Base-by-base conservation (phyloP, 1,284 basidiomycete species). In the Malassezia globosa region DNA sequence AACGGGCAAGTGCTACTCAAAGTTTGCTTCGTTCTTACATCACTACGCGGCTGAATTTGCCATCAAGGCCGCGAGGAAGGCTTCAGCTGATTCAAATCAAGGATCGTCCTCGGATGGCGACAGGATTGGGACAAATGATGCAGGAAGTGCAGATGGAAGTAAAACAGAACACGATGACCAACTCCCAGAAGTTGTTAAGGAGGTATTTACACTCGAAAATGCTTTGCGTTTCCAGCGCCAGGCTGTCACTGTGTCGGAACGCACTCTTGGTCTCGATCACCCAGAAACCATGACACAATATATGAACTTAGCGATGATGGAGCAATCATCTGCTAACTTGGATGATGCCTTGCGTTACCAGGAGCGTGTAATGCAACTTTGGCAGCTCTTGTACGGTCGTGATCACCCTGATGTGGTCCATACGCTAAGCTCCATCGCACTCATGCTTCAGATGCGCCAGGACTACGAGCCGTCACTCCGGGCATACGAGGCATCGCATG, bases 271-370 rank as follows among this genome's bases (percentile, higher is more conserved):
- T 41, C 62, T 79, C 26, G 78, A 78, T 63, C 73, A 75, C 55
- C 71, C 73, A 37, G 77, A 78, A 56, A 78, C 78, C 8, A 72
- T 77, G 27, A 72, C 73, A 37, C 77, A 77, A 66, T 79, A 79
- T 73, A 74, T 76, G 64, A 76, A 78, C 60, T 66, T 80, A n/a
- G 77, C 77, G 10, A 75, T 78, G 61, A 66, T 79, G 42, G 75
- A 76, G 59, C 77, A 51, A 72, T 76, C 61, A 62, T 74, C 49
- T 69, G 76, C 60, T 45, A 63, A 69, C 48, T 49, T 55, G 8
- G 64, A 73, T 36, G 68, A 73, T 25, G 71, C 75, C 41, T 66
- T 79, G 51, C 70, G 73, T 34, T 75, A 74, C 60, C 75, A 77
- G 62, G 72, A 75, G 44, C 76, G 79, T 54, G 74, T 77, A 31